Evolutionary conservation across 1,284 basidiomycete species (phyloP).

Genomic region (Blastosporella zonata): DNA sequence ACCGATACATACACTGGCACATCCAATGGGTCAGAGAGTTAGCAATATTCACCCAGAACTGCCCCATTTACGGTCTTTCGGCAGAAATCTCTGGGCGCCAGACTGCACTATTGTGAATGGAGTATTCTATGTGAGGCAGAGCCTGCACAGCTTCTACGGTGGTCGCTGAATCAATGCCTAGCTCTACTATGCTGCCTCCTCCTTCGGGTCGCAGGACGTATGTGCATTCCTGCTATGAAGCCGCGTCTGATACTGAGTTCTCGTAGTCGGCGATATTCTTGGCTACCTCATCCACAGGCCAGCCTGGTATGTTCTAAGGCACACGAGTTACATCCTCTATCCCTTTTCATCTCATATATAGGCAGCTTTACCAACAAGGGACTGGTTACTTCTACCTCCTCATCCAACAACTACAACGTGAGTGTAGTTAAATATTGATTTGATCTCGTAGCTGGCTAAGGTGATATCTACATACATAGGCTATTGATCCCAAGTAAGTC

Average conservation of each 20-base stretch:
- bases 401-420: constrained; percentile 46
- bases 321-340: not conserved
- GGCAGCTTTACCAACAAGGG: constrained; percentile 47
- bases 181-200: constrained; percentile 39
- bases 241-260: not conserved
- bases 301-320: constrained; percentile 30
- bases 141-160: not conserved
- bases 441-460: constrained; percentile 1
- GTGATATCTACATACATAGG: constrained; percentile 26
- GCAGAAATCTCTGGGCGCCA: constrained; percentile 48
- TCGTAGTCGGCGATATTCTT: constrained; percentile 43
- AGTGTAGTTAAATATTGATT: constrained; percentile 16
- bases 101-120: constrained; percentile 47
- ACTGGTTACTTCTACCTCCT: constrained; percentile 42
- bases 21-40: constrained; percentile 36
- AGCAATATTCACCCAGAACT: not conserved
- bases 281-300: constrained; percentile 44
- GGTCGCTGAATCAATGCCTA: constrained; percentile 15
- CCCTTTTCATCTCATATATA: constrained; percentile 9
- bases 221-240: not conserved
- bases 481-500: constrained; percentile 53
- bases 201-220: constrained; percentile 48
- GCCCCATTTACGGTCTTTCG: not conserved
- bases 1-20: constrained; percentile 47
- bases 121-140: constrained; percentile 38